Evolutionary conservation across 2,329 filamentous ascomycete species (phyloP), one percentile per base, ranked within the genome.

Genomic region (Nannizziopsis arthrosporioides): DNA sequence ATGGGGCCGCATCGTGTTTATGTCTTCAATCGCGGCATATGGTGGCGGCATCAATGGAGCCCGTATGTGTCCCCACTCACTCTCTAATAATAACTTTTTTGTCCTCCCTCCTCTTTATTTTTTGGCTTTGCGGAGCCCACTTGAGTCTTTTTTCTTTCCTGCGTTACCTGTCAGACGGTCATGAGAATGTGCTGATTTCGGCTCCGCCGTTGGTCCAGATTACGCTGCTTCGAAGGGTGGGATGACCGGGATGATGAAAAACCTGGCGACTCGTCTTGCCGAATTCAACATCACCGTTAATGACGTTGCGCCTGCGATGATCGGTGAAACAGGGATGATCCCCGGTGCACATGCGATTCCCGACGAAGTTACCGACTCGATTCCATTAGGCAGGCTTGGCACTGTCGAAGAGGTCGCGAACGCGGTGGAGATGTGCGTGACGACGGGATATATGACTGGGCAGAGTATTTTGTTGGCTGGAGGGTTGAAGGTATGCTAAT

Each of bases 221-320:
- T 68, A 80, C 51, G 76, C 77, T 3, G 77, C 78, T 2, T 77
- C 74, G 22, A 81, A 81, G 60, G 78, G 74, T 6, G 80, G 78
- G 1, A 60, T 83, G 52, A 76, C 74, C 3, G 75, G 76, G 2
- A 77, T 82, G 74, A 81, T 81, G 75, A 77, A 73, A 58, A 82
- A 81, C 53, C 67, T 83, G 27, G 72, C 78, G 0, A 72, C 69
- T 0, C 75, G 76, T 40, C 70, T 82, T 17, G 79, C 77, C 1
- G 69, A 73, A 48, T 72, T 71, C 55, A 78, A 78, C 30, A 79
- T 83, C 55, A 80, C 78, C 11, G 77, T 82, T 49, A 82, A 83
- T 51, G 78, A 82, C 53, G 76, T 83, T n/a, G 77, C 78, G 2
- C 80, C 80, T 0, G 80, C 79, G 2, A 82, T 83, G 77, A 82